Percentiles rank a stretch among this genome's conserved stretches.
phyloP scores from a whole-genome alignment of 139 green algal species.

The Zygnema circumcarinatum region DNA sequence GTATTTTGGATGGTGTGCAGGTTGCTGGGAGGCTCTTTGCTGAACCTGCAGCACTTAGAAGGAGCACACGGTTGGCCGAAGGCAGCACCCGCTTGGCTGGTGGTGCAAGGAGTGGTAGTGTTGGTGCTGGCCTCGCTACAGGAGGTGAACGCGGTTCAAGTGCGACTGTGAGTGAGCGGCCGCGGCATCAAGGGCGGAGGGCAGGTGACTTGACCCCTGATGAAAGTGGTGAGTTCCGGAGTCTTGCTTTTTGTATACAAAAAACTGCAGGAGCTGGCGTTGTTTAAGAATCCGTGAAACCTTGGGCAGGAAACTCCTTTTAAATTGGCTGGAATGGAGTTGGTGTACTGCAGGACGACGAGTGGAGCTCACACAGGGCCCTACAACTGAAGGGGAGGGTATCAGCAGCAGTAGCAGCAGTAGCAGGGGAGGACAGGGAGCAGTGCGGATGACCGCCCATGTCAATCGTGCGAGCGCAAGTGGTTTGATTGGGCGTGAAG shows the following conservation, averaged over 20 bases:
- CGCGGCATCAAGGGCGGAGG: not conserved
- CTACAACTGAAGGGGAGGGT: not conserved
- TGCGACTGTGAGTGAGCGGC: not conserved
- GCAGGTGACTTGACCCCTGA: not conserved
- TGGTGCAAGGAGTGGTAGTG: not conserved
- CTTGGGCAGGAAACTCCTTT: too few species aligned
- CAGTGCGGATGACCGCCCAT: not conserved
- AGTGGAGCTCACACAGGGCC: not conserved
- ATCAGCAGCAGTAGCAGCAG: not conserved
- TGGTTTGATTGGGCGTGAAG: not conserved
- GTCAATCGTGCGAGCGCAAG: not conserved
- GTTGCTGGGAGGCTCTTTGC: constrained; percentile 58
- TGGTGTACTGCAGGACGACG: not conserved
- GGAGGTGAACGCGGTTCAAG: not conserved
- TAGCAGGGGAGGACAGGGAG: not conserved
- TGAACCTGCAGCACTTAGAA: constrained; percentile 21
- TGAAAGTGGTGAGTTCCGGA: not conserved
- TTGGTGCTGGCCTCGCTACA: too few species aligned
- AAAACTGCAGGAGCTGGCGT: too few species aligned
- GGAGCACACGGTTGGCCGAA: constrained; percentile 50
- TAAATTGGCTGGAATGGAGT: not conserved
- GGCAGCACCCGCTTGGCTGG: not conserved
- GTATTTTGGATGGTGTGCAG: not conserved
- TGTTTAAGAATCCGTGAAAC: too few species aligned
- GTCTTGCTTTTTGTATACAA: not conserved